These are phyloP conservation scores for Adansonia gregorii DNA, from an alignment of 441 rosid species.

Conservation along the genomic window DNA sequence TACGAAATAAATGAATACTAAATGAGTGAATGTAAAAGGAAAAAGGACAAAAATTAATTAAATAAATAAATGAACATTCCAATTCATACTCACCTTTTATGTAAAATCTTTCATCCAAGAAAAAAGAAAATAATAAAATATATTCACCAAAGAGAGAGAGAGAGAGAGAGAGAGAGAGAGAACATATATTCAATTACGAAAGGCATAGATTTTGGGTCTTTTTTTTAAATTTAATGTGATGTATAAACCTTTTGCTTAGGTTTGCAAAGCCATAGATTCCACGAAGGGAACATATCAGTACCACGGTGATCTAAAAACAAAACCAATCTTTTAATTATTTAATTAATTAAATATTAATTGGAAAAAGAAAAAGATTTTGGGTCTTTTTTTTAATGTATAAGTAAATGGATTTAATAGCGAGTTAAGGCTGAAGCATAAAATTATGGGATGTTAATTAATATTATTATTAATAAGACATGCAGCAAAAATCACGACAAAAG, in stretches of 20 bases:
- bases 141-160: background rate
- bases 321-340: too few relatives aligned
- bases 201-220: background rate
- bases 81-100: background rate
- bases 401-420: background rate
- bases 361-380: background rate
- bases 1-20: background rate
- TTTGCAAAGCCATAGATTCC: slow-evolving; percentile 29
- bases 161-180: background rate
- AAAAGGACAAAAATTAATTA: background rate
- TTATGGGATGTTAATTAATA: background rate
- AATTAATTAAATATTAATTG: too few relatives aligned
- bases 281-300: slow-evolving; percentile 38
- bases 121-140: background rate
- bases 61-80: background rate
- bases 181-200: slow-evolving; percentile 24
- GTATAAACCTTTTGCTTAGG: slow-evolving; percentile 14
- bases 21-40: background rate
- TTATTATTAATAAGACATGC: background rate
- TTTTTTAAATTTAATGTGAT: slow-evolving; percentile 37
- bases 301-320: slow-evolving; percentile 30
- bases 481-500: background rate
- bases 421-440: background rate
- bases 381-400: background rate
- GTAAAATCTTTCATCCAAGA: background rate